phyloP scores from a whole-genome alignment of 164 flowering plant species.

The Vitis rotundifolia region DNA sequence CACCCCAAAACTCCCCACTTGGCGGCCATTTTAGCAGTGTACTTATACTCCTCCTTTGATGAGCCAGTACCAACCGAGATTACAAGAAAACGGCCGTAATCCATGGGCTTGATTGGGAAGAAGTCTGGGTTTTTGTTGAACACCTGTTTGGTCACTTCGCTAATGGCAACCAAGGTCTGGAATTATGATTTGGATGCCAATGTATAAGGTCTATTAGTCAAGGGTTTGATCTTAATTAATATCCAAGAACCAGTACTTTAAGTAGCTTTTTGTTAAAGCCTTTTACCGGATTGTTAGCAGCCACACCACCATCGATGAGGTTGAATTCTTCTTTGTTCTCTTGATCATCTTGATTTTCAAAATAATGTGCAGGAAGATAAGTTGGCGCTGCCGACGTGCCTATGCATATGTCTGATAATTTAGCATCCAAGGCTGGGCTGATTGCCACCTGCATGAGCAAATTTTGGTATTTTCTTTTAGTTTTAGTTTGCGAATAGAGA shows the following conservation, averaged over 20 bases:
- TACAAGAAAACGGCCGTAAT: conserved; percentile 44
- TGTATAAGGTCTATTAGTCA: too few species aligned
- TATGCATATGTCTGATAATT: conserved; percentile 59
- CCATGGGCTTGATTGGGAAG: conserved; percentile 37
- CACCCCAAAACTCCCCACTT: conserved; percentile 58
- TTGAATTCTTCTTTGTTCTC: conserved; percentile 39
- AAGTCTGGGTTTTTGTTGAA: conserved; percentile 34
- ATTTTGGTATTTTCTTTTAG: too few species aligned
- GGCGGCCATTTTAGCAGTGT: conserved; percentile 39
- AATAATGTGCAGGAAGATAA: conserved; percentile 49
- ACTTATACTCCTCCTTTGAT: conserved; percentile 29
- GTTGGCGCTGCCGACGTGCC: conserved; percentile 73
- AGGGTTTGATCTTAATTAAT: too few species aligned
- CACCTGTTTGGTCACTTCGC: conserved; percentile 47
- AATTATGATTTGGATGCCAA: not conserved
- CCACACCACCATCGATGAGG: conserved; percentile 70
- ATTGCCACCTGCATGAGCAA: conserved; percentile 23
- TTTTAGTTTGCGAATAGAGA: too few species aligned
- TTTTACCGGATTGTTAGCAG: conserved; percentile 61
- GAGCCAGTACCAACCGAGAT: conserved; percentile 66
- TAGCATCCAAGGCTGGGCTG: conserved; percentile 31
- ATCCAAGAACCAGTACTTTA: too few species aligned
- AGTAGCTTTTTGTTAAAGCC: not conserved
- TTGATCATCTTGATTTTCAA: conserved; percentile 28
- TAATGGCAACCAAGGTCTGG: conserved; percentile 56